A percentile compares a stretch with the other conserved stretches of the same genome.
Evolutionary conservation across 2,329 filamentous ascomycete genomes (phyloP).

Genomic region (Leptographium procerum): DNA sequence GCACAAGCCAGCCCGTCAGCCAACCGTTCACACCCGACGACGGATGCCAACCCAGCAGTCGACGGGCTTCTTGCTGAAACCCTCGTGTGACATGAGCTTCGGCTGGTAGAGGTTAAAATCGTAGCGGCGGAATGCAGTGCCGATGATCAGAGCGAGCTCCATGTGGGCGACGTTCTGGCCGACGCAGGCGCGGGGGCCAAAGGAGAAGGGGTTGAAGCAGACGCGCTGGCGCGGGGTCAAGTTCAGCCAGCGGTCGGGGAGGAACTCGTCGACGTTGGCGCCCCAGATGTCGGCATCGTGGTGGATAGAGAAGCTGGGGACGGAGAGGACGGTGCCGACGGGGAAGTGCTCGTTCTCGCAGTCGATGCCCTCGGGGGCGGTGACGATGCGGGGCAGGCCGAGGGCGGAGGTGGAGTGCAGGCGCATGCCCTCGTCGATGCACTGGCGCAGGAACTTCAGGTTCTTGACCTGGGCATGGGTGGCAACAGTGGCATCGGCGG

Average conservation of each 20-base stretch:
- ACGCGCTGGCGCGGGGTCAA: slow-evolving; percentile 9
- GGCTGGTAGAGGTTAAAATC: slow-evolving; percentile 7
- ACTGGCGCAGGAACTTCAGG: slow-evolving; percentile 7
- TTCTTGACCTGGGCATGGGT: slow-evolving; percentile 5
- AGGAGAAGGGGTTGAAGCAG: slow-evolving; percentile 10
- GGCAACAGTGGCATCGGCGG: background rate
- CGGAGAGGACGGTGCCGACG: slow-evolving; percentile 9
- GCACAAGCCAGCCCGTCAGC: no score
- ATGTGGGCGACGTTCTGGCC: slow-evolving; percentile 11
- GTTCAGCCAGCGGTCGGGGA: slow-evolving; percentile 15
- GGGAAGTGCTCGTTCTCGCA: slow-evolving; percentile 6
- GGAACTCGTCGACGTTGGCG: slow-evolving; percentile 15
- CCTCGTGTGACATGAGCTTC: slow-evolving; percentile 6
- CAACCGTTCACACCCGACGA: background rate
- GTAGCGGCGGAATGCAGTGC: slow-evolving; percentile 10
- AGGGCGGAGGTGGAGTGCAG: slow-evolving; percentile 10
- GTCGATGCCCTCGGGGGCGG: slow-evolving; percentile 5
- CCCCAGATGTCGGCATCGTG: slow-evolving; percentile 16
- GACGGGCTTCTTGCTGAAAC: slow-evolving; percentile 10
- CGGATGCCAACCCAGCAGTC: slow-evolving; percentile 9
- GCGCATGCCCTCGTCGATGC: slow-evolving; percentile 10
- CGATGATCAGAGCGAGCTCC: slow-evolving; percentile 10
- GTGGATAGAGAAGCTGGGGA: slow-evolving; percentile 9
- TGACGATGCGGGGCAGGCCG: slow-evolving; percentile 10
- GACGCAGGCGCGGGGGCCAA: slow-evolving; percentile 10